phyloP scores from a whole-genome alignment of 2,329 filamentous ascomycete genomes.

The Paraconiothyrium brasiliense region DNA sequence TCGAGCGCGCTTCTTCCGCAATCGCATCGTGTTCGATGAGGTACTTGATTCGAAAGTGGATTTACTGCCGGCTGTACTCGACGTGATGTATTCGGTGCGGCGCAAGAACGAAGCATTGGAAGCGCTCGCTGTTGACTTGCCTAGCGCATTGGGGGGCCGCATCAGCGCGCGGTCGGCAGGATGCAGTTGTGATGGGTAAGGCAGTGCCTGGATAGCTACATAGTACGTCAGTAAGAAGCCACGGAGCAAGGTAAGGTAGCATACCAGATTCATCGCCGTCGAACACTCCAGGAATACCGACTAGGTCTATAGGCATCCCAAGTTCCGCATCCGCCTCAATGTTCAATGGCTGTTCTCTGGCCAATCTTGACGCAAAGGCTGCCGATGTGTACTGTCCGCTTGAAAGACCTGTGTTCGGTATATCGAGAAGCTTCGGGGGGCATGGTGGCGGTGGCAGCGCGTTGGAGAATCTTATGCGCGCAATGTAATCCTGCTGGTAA shows the following conservation, averaged over 20 bases:
- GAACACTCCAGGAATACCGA: constrained; percentile 94
- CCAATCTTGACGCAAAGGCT: constrained; percentile 87
- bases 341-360: constrained; percentile 90
- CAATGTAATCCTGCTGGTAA: constrained; percentile 95
- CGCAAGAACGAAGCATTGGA: constrained; percentile 91
- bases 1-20: constrained; percentile 48
- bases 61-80: constrained; percentile 52
- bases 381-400: constrained; percentile 90
- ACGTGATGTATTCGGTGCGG: constrained; percentile 92
- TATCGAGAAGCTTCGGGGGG: constrained; percentile 95
- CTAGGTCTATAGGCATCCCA: constrained; percentile 95
- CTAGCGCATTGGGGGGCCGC: constrained; percentile 82
- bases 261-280: constrained; percentile 93
- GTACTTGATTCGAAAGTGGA: constrained; percentile 61
- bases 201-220: constrained; percentile 81
- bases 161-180: constrained; percentile 86
- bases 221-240: constrained; percentile 28
- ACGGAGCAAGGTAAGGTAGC: constrained; percentile 28
- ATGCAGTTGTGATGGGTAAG: constrained; percentile 76
- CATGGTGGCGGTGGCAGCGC: constrained; percentile 92
- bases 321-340: constrained; percentile 98
- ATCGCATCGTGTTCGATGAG: constrained; percentile 55
- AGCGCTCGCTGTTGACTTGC: constrained; percentile 80
- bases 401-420: constrained; percentile 89
- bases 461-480: constrained; percentile 94